phyloP scores from a whole-genome alignment of 257 asterid species.

The Solanum okadae region DNA sequence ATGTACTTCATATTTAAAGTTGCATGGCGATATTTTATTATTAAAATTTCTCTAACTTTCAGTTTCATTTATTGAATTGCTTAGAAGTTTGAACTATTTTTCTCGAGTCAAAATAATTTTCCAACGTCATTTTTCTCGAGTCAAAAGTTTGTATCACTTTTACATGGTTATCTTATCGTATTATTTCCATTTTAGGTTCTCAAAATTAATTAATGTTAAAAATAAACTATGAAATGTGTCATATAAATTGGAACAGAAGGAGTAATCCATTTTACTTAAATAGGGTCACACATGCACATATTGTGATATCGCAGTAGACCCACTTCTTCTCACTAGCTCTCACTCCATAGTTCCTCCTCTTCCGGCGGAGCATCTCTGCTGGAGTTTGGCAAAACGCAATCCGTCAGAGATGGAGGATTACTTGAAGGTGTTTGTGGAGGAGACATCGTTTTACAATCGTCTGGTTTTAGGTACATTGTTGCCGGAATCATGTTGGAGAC shows the following conservation, averaged over 20 bases:
- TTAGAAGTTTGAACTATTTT: not conserved
- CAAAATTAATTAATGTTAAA: too few relatives aligned
- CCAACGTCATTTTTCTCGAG: too few relatives aligned
- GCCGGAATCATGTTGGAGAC: conserved; percentile 49
- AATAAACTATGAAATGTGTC: too few relatives aligned
- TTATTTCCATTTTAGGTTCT: too few relatives aligned
- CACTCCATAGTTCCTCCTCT: not conserved
- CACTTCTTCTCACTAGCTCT: not conserved
- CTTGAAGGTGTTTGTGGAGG: conserved; percentile 51
- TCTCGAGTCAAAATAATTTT: too few relatives aligned
- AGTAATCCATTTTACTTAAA: not conserved
- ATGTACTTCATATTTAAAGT: not conserved
- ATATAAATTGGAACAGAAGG: too few relatives aligned
- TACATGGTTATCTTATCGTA: too few relatives aligned
- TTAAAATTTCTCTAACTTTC: too few relatives aligned
- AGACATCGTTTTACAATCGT: conserved; percentile 75
- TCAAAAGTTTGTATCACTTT: too few relatives aligned
- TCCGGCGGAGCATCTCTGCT: not conserved
- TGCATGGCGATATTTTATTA: not conserved
- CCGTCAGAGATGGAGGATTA: conserved; percentile 16
- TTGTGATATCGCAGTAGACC: not conserved
- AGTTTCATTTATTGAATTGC: not conserved
- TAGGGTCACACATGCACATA: not conserved
- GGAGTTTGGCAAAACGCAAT: not conserved
- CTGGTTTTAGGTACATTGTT: conserved; percentile 51